Conservation (phyloP, 768 basidiomycete species). For the Dictyophora rubrovolvata region DNA sequence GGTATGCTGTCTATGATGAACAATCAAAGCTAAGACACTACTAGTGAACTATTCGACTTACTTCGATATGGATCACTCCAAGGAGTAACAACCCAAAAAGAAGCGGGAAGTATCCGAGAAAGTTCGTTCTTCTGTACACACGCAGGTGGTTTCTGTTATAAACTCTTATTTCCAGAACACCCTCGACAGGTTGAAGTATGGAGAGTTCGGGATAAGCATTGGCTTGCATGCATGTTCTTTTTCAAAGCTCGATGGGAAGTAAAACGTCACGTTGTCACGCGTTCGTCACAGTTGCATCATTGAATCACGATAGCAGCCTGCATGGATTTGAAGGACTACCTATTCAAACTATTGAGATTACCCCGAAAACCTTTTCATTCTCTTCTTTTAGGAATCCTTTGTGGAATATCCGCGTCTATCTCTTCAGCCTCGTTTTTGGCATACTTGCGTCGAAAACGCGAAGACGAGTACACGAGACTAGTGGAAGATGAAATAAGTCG, state of each 20-base stretch:
- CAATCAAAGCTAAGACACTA: neutral
- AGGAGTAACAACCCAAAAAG: neutral
- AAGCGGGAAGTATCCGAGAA: neutral
- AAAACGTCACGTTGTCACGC: neutral
- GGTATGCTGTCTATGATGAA: neutral
- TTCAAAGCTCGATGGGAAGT: no score
- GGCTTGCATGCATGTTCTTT: neutral
- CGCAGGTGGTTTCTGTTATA: neutral
- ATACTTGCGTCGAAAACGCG: conserved; percentile 43
- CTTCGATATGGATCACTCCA: neutral
- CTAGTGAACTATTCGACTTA: neutral
- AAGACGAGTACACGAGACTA: conserved; percentile 20
- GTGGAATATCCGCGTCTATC: conserved; percentile 70
- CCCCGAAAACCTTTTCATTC: neutral
- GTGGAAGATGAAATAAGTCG: conserved; percentile 1
- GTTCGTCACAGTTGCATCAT: neutral
- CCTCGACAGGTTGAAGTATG: neutral
- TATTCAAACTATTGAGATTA: neutral
- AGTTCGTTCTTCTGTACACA: neutral
- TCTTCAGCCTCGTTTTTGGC: conserved; percentile 56
- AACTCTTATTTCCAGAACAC: conserved; percentile 6
- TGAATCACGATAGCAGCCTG: neutral
- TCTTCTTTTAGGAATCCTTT: conserved; percentile 38
- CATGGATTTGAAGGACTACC: neutral
- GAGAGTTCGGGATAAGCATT: conserved; percentile 3